A percentile compares a stretch with the other conserved stretches of the same genome.
Conservation (phyloP, 208 protist species). For the Trypanosoma melophagium region DNA sequence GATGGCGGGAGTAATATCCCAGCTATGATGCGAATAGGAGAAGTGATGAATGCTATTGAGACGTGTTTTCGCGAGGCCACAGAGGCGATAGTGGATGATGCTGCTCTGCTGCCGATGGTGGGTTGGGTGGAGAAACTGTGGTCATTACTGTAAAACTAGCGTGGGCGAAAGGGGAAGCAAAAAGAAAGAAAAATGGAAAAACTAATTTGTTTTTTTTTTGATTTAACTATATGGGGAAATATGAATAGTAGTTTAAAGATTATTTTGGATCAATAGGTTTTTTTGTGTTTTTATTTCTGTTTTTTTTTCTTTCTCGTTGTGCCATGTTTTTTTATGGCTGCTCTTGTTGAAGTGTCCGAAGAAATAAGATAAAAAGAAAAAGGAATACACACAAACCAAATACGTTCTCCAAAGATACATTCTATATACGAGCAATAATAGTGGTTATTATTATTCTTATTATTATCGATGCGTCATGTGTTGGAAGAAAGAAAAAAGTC, state of each 20-base stretch:
- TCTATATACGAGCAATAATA: too few relatives aligned
- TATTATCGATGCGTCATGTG: too few relatives aligned
- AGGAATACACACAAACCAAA: too few relatives aligned
- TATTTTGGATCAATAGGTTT: background rate
- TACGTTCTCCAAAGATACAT: too few relatives aligned
- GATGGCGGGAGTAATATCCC: background rate
- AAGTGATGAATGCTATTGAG: constrained; percentile 22
- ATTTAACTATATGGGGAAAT: background rate
- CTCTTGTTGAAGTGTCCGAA: too few relatives aligned
- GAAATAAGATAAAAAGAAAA: too few relatives aligned
- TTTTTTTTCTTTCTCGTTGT: too few relatives aligned
- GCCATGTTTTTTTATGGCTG: too few relatives aligned
- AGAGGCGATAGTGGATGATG: background rate
- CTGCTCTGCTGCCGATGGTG: background rate
- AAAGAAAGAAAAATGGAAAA: background rate
- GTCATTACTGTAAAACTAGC: background rate
- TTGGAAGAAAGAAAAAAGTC: too few relatives aligned
- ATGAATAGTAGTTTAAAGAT: background rate
- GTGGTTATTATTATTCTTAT: too few relatives aligned
- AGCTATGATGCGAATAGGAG: constrained; percentile 6
- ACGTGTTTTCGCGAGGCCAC: constrained; percentile 20
- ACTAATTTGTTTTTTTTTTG: background rate
- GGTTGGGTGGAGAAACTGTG: constrained; percentile 23
- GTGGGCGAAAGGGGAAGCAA: background rate
- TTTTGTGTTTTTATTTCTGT: background rate